A percentile compares a stretch with the other conserved stretches of the same genome.
These are phyloP conservation scores for Brasilioporus rufonigricans DNA, from an alignment of 768 basidiomycete genomes.

Conservation along the genomic window DNA sequence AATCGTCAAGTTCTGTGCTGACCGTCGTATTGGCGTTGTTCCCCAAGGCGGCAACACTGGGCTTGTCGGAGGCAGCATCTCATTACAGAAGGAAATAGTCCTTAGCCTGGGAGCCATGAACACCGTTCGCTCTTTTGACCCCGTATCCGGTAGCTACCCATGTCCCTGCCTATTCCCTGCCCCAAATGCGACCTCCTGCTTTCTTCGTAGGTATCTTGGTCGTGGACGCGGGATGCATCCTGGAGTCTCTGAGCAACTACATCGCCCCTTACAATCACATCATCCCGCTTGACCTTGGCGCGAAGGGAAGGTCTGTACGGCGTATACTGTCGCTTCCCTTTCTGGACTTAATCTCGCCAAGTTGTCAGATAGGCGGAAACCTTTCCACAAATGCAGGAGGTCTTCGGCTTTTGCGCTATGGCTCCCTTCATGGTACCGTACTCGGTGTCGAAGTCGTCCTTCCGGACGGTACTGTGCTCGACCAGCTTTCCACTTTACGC, in stretches of 20 bases:
- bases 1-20: slow-evolving; percentile 84
- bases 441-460: slow-evolving; percentile 95
- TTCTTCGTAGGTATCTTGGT: slow-evolving; percentile 73
- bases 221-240: slow-evolving; percentile 91
- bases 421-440: slow-evolving; percentile 91
- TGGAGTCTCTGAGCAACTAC: slow-evolving; percentile 84
- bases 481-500: slow-evolving; percentile 83
- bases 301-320: slow-evolving; percentile 79
- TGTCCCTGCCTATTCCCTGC: slow-evolving; percentile 1
- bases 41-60: slow-evolving; percentile 99
- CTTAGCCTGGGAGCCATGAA: slow-evolving; percentile 83
- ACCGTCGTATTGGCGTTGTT: slow-evolving; percentile 81
- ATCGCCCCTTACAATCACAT: slow-evolving; percentile 88
- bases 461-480: slow-evolving; percentile 88
- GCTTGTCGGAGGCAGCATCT: slow-evolving; percentile 93
- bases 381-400: slow-evolving; percentile 97
- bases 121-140: slow-evolving; percentile 77
- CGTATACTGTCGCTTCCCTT: neutral
- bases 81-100: slow-evolving; percentile 83
- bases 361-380: slow-evolving; percentile 98
- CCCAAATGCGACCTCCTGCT: slow-evolving; percentile 2
- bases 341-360: slow-evolving; percentile 27
- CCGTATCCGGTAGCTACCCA: slow-evolving; percentile 62
- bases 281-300: slow-evolving; percentile 94
- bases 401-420: slow-evolving; percentile 90